Evolutionary conservation across 1,139 yeast genomes (phyloP).

Genomic region (Ogataea hybrid): DNA sequence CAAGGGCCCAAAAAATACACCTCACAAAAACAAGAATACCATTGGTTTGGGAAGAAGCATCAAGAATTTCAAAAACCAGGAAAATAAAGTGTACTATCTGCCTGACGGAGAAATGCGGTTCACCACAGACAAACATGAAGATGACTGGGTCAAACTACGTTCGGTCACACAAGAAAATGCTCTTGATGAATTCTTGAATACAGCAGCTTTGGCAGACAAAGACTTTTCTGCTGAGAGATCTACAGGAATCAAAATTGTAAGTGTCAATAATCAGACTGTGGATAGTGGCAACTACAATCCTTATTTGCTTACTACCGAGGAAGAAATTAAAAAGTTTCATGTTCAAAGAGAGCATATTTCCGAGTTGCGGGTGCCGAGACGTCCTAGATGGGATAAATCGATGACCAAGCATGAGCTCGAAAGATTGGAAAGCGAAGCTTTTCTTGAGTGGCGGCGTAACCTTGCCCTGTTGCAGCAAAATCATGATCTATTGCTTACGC

Average conservation of each 20-base stretch:
- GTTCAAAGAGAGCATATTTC: conserved; percentile 75
- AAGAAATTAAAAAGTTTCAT: conserved; percentile 58
- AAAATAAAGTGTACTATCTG: conserved; percentile 64
- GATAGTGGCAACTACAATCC: conserved; percentile 39
- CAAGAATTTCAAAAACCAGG: conserved; percentile 68
- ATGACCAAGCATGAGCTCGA: conserved; percentile 80
- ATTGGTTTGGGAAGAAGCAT: conserved; percentile 87
- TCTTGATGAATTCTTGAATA: conserved; percentile 87
- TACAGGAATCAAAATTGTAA: conserved; percentile 80
- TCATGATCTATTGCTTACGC: conserved; percentile 83
- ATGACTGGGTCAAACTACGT: conserved; percentile 84
- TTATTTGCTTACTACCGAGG: conserved; percentile 62
- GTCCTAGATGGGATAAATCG: conserved; percentile 79
- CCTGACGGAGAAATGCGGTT: conserved; percentile 88
- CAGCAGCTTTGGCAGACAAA: conserved; percentile 94
- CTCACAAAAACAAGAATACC: conserved; percentile 75
- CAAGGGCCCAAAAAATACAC: conserved; percentile 89
- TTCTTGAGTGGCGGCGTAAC: conserved; percentile 90
- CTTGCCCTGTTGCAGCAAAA: conserved; percentile 82
- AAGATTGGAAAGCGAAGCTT: conserved; percentile 85
- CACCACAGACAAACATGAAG: conserved; percentile 80
- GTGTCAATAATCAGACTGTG: conserved; percentile 58
- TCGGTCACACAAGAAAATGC: conserved; percentile 95
- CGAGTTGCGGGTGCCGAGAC: conserved; percentile 87
- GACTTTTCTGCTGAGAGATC: conserved; percentile 93